Evolutionary conservation across 306 rosid genomes (phyloP).

Genomic region (Trichosanthes truncata): DNA sequence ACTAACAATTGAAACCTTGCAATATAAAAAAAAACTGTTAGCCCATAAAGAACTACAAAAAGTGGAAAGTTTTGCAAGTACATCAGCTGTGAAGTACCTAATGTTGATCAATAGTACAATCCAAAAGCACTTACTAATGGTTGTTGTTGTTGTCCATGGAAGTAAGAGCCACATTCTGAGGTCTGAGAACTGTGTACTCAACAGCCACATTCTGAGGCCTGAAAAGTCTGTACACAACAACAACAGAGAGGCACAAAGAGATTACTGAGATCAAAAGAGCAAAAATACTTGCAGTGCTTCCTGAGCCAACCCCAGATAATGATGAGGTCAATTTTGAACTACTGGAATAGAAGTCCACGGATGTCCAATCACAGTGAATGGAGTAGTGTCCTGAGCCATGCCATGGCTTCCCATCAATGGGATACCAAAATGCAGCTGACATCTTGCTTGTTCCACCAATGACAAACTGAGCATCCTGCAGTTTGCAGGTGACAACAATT

Average conservation of each 20-base stretch:
- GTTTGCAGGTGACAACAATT: background rate
- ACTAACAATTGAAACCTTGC: conserved; percentile 18
- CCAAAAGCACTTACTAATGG: conserved; percentile 11
- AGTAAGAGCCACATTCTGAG: conserved; percentile 34
- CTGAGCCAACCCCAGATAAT: conserved; percentile 33
- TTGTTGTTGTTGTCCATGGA: conserved; percentile 52
- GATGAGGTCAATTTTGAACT: conserved; percentile 22
- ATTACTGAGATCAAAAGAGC: conserved; percentile 70
- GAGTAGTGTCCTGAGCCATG: conserved; percentile 89
- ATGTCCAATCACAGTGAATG: conserved; percentile 77
- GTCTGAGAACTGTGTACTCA: conserved; percentile 46
- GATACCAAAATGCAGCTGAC: conserved; percentile 95
- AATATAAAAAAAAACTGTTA: background rate
- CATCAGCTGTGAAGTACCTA: conserved; percentile 28
- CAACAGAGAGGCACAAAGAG: conserved; percentile 72
- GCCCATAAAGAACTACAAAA: conserved; percentile 21
- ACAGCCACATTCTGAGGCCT: conserved; percentile 34
- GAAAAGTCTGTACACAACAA: conserved; percentile 53
- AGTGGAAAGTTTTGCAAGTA: conserved; percentile 31
- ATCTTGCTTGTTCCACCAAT: conserved; percentile 71
- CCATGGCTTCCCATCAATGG: conserved; percentile 72
- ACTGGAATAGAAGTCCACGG: conserved; percentile 52
- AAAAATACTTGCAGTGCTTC: conserved; percentile 54
- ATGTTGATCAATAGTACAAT: conserved; percentile 28
- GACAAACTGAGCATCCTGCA: conserved; percentile 84